Base-by-base conservation (phyloP, 2,329 filamentous ascomycete species). In the Didymella segeticola region DNA sequence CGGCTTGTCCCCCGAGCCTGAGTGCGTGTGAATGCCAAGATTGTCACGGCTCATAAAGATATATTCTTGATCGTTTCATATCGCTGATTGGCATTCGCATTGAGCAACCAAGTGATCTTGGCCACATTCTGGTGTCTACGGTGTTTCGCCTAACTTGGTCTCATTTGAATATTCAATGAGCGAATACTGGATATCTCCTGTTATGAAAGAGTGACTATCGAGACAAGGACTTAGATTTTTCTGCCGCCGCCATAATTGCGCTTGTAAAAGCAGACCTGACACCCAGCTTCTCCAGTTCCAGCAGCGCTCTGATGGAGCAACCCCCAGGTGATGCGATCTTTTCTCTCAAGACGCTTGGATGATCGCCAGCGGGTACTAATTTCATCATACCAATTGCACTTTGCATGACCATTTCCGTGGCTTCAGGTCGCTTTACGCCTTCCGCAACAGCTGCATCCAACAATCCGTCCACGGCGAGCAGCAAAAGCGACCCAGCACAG, bases 261-360 rank as follows among this genome's bases (percentile, higher is more conserved):
- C 26, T 30, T 19, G 39, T 43, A 17, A 27, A 43, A 27, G 39
- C 39, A 10, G 39, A 29, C 22, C 39, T 25, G 23, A 43, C 39
- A 19, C 39, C 39, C 39, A 19, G 12, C 39, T 43, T 43, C 39
- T 43, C 39, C 8, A 43, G 39, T 19, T 43, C 39, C 25, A 43
- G 39, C 8, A 43, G 25, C 11, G 26, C 39, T n/a, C 25, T 9
- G 29, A 43, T 30, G 5, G 22, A 43, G 25, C 39, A 43, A 5
- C 39, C 26, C 9, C 39, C 39, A 12, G 26, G 39, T 6, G 39
- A 43, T 19, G 39, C 22, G 20, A 43, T 43, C 22, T 43, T 43
- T 23, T 43, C 39, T 29, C 39, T 9, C 11, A 43, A 15, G 12
- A 43, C 22, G 15, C 23, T 43, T 3, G 39, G 39, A 29, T 43